Evolutionary conservation across 2,329 filamentous ascomycete species (phyloP), one percentile per base, ranked within the genome.

Genomic region (Mycosphaerella sp.): DNA sequence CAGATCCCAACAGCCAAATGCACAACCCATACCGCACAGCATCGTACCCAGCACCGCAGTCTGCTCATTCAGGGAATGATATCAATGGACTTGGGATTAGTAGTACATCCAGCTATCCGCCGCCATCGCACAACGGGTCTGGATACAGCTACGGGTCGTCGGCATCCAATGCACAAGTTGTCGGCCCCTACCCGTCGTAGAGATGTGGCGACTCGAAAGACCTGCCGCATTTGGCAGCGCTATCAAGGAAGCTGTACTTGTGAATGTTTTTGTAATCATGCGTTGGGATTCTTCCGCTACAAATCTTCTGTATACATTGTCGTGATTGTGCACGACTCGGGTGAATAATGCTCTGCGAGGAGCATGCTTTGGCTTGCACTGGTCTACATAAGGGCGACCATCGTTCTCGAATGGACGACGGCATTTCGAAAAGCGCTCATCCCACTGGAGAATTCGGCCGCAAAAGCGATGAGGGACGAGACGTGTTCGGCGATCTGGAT

Each of bases 51-150:
- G 50, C 63, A 32, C 57, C 60, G n/a, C 60, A 61, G 37, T 62
- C 62, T 1, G 51, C 55, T 4, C 56, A 61, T 40, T 44, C 53
- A 18, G 55, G 54, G 14, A 50, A 53, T 50, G 63, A 64, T 28
- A 63, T 64, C 59, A 62, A 59, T 21, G 64, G 64, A 13, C 55
- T 66, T 4, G 63, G 63, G 9, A 65, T 66, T 51, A 60, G 56
- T 44, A 57, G 48, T 41, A 53, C 50, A 14, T 59, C 58, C 14
- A 55, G 54, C 44, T 66, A 66, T 48, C 41, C 61, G 28, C 49
- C 57, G 17, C 60, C 60, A 44, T 47, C 53, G 17, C 57, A 59
- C 21, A 52, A 56, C 16, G 60, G 58, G 7, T 57, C 62, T 34
- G 44, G 47, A 25, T 56, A 59, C 27, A 53, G 47, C 44, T 64